Evolutionary conservation across 805 yeast species (phyloP), one percentile per base, ranked within the genome.

Genomic region (Schwanniomyces yamadae): DNA sequence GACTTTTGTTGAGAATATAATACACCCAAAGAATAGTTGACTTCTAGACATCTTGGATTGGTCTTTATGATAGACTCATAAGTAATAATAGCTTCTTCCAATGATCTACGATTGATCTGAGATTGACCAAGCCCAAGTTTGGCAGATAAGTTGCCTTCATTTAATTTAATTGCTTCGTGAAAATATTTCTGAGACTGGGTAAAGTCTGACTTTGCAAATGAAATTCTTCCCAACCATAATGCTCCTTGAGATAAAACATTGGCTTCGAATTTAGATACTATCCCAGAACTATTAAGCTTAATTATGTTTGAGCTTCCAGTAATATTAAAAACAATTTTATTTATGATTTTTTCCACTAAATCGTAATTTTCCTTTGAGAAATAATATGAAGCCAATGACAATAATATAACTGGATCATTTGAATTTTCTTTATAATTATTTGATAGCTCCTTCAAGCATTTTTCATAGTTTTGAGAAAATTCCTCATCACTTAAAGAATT

Each of bases 181-280:
- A 86, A 91, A 49, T 71, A 66, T 37, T 73, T 74, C 49, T 86
- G 85, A 0, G 98, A 82, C 40, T 74, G 74, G n/a, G 77, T 74
- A 51, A 69, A 78, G 49, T 89, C 86, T 1, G 66, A 62, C 18
- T 72, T 56, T 5, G 69, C 70, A 47, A 82, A 90, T 33, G 77
- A 69, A 12, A 84, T 81, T 57, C 98, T 75, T 3, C 88, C 99
- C 37, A 81, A 69, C 98, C 97, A 93, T 49, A 85, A 85, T 2
- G 69, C 52, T 34, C 63, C 51, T 40, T 57, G 63, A 1, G 73
- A 64, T 28, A 64, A 55, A 5, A 64, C 36, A 21, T 49, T 57
- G n/a, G 59, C 42, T 19, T 60, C 57, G 39, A 49, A 63, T 13
- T 49, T 42, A 8, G 67, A 50, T 13, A 59, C 37, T 24, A 50